phyloP scores from a whole-genome alignment of 495 filamentous ascomycete species.

The Hyaloscypha hepaticicola region DNA sequence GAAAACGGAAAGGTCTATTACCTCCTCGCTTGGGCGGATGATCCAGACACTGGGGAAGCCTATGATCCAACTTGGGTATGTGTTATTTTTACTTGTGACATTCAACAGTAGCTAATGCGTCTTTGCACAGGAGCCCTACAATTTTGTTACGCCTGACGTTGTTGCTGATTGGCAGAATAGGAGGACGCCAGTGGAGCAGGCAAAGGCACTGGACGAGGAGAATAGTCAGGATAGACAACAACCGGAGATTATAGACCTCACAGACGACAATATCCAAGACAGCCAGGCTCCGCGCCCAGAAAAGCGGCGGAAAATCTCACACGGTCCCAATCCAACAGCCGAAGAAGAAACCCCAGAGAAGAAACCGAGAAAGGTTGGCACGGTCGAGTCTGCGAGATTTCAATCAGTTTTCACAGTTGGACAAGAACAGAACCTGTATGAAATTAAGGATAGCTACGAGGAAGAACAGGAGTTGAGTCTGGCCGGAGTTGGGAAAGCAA shows the following conservation, averaged over 20 bases:
- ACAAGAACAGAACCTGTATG: not conserved
- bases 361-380: slow-evolving; percentile 15
- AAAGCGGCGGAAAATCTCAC: slow-evolving; percentile 19
- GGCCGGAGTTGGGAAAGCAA: not conserved
- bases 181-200: not conserved
- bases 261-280: slow-evolving; percentile 5
- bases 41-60: slow-evolving; percentile 19
- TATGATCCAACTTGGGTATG: slow-evolving; percentile 30
- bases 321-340: not conserved
- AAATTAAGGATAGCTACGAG: slow-evolving; percentile 33
- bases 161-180: slow-evolving; percentile 25
- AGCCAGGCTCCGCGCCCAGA: slow-evolving; percentile 15
- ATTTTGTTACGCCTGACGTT: slow-evolving; percentile 12
- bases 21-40: slow-evolving; percentile 29
- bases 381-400: slow-evolving; percentile 16
- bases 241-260: not conserved
- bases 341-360: not conserved
- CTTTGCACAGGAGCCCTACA: slow-evolving; percentile 22
- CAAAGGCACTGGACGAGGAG: not conserved
- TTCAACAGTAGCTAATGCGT: not conserved
- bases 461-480: slow-evolving; percentile 17
- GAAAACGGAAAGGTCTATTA: slow-evolving; percentile 13
- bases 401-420: slow-evolving; percentile 14
- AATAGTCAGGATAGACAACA: not conserved
- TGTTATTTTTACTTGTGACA: not conserved